Evolutionary conservation across 805 yeast genomes (phyloP).

Genomic region (Sugiyamaella marilandica): DNA sequence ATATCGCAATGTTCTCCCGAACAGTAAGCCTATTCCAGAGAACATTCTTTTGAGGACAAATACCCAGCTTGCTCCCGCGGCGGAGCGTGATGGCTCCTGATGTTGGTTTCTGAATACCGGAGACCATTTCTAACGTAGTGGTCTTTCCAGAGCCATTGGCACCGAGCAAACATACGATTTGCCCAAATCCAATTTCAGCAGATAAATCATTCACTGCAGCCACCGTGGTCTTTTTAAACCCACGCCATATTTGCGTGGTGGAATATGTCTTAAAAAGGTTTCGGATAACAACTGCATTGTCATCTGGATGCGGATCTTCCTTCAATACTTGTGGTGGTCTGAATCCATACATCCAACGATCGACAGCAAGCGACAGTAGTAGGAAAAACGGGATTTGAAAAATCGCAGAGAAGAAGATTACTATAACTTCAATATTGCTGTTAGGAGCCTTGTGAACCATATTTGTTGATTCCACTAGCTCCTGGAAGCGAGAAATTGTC

Average conservation of each 20-base stretch:
- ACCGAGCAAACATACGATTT: slow-evolving; percentile 33
- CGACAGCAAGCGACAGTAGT: slow-evolving; percentile 25
- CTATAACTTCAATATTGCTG: slow-evolving; percentile 21
- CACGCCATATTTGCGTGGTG: slow-evolving; percentile 10
- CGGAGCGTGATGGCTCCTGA: slow-evolving; percentile 25
- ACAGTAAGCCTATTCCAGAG: slow-evolving; percentile 35
- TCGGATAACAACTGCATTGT: slow-evolving; percentile 24
- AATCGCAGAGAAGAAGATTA: slow-evolving; percentile 32
- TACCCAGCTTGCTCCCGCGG: slow-evolving; percentile 28
- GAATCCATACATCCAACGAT: slow-evolving; percentile 26
- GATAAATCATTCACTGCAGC: slow-evolving; percentile 31
- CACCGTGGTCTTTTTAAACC: slow-evolving; percentile 14
- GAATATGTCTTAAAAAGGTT: slow-evolving; percentile 26
- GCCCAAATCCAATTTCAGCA: slow-evolving; percentile 28
- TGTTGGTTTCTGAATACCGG: slow-evolving; percentile 31
- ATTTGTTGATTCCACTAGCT: slow-evolving; percentile 21
- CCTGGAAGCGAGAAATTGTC: slow-evolving; percentile 30
- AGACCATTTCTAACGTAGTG: slow-evolving; percentile 35
- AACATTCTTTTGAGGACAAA: slow-evolving; percentile 36
- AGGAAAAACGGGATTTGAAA: slow-evolving; percentile 30
- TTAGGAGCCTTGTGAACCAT: slow-evolving; percentile 29
- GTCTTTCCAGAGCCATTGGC: slow-evolving; percentile 39
- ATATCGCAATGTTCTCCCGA: slow-evolving; percentile 30
- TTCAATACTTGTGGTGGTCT: slow-evolving; percentile 16
- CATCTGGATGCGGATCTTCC: slow-evolving; percentile 5